A percentile compares a stretch with the other conserved stretches of the same genome.
Evolutionary conservation across 164 flowering plant genomes (phyloP).

Genomic region (Akebia trifoliata): DNA sequence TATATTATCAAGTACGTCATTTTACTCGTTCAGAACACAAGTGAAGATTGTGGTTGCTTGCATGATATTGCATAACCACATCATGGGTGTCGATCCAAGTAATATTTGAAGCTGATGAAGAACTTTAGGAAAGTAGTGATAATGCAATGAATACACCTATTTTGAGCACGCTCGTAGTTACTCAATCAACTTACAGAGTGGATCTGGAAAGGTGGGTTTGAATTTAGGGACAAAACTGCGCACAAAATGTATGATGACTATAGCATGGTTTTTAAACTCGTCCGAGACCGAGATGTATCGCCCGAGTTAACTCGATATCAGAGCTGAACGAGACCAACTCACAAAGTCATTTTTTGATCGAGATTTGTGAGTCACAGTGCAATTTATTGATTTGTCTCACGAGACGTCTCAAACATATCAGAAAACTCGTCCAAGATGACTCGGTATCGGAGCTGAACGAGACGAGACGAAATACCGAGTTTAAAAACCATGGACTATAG

Average conservation of each 20-base stretch:
- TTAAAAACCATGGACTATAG: background rate
- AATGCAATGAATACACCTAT: background rate
- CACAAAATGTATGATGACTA: background rate
- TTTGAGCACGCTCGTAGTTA: background rate
- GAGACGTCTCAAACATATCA: too few species aligned
- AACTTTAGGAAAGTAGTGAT: background rate
- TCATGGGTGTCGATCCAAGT: background rate
- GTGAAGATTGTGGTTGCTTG: background rate
- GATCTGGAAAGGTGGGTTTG: background rate
- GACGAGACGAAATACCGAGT: background rate
- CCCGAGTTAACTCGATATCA: too few species aligned
- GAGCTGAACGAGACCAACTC: too few species aligned
- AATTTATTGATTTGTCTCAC: too few species aligned
- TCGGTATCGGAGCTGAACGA: too few species aligned
- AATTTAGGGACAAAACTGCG: background rate
- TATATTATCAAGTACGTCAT: background rate
- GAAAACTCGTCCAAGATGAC: too few species aligned
- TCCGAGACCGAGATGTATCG: too few species aligned
- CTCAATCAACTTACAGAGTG: background rate
- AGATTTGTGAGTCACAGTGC: too few species aligned
- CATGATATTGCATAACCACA: background rate
- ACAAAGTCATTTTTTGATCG: too few species aligned
- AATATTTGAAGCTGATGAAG: too few species aligned
- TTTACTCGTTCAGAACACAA: background rate
- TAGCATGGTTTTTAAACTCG: too few species aligned